Conservation (phyloP, 2,329 filamentous ascomycete genomes). For the Ascosphaera apis region DNA sequence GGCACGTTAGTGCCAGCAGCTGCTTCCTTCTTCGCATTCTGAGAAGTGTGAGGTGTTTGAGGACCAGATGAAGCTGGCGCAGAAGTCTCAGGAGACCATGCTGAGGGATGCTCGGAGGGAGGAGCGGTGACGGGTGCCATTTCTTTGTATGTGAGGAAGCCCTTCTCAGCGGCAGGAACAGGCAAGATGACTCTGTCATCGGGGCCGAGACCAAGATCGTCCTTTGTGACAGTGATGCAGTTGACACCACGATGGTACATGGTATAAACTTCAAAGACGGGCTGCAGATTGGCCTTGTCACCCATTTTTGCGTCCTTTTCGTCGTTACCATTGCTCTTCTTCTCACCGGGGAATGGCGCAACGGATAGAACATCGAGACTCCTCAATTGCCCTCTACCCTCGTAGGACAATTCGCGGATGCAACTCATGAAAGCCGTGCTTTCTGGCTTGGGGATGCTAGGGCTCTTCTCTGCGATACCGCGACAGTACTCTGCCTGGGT, state of each 20-base stretch:
- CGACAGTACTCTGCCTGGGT: conserved; percentile 76
- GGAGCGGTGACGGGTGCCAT: too few relatives aligned
- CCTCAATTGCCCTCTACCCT: conserved; percentile 61
- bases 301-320: too few relatives aligned
- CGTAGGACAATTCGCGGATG: conserved; percentile 83
- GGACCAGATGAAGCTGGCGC: too few relatives aligned
- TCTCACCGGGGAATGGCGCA: conserved; percentile 25
- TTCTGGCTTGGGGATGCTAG: conserved; percentile 59
- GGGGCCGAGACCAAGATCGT: conserved; percentile 74
- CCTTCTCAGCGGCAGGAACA: conserved; percentile 52
- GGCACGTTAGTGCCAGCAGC: too few relatives aligned
- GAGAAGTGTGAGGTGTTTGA: too few relatives aligned
- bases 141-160: conserved; percentile 51
- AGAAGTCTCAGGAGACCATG: conserved; percentile 20
- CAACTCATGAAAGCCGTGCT: conserved; percentile 95
- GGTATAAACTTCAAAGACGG: conserved; percentile 76
- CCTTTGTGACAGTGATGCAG: conserved; percentile 62
- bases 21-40: too few relatives aligned
- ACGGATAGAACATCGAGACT: conserved; percentile 72
- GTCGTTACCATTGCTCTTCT: conserved; percentile 37
- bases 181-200: conserved; percentile 70
- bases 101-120: too few relatives aligned
- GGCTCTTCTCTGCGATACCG: conserved; percentile 48
- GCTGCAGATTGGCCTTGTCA: too few relatives aligned
- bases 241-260: conserved; percentile 98